Conservation (phyloP, 768 basidiomycete genomes). For the Termitomyces sp. region DNA sequence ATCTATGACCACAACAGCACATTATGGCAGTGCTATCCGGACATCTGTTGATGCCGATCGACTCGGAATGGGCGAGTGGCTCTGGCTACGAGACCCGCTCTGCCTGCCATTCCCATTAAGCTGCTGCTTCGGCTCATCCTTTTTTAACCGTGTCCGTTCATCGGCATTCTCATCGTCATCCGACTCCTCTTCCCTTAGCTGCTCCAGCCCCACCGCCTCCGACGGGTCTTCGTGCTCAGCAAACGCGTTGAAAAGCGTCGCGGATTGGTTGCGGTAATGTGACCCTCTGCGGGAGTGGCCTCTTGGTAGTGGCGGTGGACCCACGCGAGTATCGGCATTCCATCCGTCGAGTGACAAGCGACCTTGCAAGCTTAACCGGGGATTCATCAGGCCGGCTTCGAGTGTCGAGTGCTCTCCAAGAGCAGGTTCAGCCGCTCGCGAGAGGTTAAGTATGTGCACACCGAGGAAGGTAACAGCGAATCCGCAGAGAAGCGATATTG, state of each 20-base stretch:
- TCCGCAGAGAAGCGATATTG: slow-evolving; percentile 82
- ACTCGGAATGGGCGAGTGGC: slow-evolving; percentile 40
- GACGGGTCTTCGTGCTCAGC: slow-evolving; percentile 42
- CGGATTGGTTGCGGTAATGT: slow-evolving; percentile 57
- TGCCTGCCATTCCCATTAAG: slow-evolving; percentile 15
- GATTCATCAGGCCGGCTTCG: slow-evolving; percentile 66
- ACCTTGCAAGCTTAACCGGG: slow-evolving; percentile 75
- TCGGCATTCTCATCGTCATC: slow-evolving; percentile 39
- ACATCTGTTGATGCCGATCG: slow-evolving; percentile 12
- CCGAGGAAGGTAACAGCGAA: slow-evolving; percentile 94
- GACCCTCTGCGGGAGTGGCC: slow-evolving; percentile 57
- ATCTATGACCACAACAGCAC: slow-evolving; percentile 7
- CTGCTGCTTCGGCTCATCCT: slow-evolving; percentile 16
- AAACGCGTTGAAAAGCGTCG: slow-evolving; percentile 72
- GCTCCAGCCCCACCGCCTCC: slow-evolving; percentile 49
- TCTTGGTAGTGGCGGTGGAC: slow-evolving; percentile 23
- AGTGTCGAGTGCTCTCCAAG: slow-evolving; percentile 42
- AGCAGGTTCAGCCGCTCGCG: slow-evolving; percentile 48
- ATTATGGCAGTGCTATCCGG: slow-evolving; percentile 11
- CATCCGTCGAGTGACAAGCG: slow-evolving; percentile 78
- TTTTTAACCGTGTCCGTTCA: slow-evolving; percentile 36
- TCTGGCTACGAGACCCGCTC: slow-evolving; percentile 47
- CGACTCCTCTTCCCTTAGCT: slow-evolving; percentile 59
- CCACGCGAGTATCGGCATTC: slow-evolving; percentile 32
- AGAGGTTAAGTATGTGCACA: slow-evolving; percentile 89